Evolutionary conservation across 2,329 filamentous ascomycete species (phyloP), one percentile per base, ranked within the genome.

Genomic region (Neopestalotiopsis sp.): DNA sequence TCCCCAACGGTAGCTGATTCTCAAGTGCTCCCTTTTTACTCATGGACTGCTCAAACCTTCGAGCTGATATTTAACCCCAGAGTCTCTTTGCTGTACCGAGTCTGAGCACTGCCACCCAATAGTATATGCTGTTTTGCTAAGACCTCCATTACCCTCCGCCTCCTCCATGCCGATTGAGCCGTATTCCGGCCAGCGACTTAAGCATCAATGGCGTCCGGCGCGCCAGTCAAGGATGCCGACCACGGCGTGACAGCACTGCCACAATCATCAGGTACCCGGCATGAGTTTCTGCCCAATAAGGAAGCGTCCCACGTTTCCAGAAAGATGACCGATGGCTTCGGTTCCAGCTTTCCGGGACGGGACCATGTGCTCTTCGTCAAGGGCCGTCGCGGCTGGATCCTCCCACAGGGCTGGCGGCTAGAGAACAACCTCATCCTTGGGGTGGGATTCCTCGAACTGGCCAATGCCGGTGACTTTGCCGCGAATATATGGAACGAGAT

Each of bases 401-500:
- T 28, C 28, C n/a, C 61, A 5, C 20, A 53, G 20, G 61, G 61
- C 20, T 64, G 38, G 38, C 61, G 61, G 20, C 61, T 64, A 28
- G 61, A 66, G 59, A 80, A 72, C 77, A 79, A 70, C 66, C 75
- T 84, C 3, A 76, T 83, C 9, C 73, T 75, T 0, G 75, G 79
- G 13, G 80, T 87, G 1, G 87, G 86, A 0, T 85, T 85, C 62
- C 82, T 89, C 20, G 87, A 89, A 70, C 79, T 88, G 1, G 85
- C 84, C 66, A 89, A 89, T 72, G 85, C 86, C 0, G 82, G 83
- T 1, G 87, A 89, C 71, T 89, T 89, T 67, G 85, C 87, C 0
- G 87, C 87, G 67, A 89, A 89, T 67, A 82, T 89, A 1, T 89
- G 85, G 85, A 89, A 89, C 71, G 71, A 83, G 1, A 77, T 82